Evolutionary conservation across 352 stramenopile genomes (phyloP).

Genomic region (Pythium rhizo-oryzae): DNA sequence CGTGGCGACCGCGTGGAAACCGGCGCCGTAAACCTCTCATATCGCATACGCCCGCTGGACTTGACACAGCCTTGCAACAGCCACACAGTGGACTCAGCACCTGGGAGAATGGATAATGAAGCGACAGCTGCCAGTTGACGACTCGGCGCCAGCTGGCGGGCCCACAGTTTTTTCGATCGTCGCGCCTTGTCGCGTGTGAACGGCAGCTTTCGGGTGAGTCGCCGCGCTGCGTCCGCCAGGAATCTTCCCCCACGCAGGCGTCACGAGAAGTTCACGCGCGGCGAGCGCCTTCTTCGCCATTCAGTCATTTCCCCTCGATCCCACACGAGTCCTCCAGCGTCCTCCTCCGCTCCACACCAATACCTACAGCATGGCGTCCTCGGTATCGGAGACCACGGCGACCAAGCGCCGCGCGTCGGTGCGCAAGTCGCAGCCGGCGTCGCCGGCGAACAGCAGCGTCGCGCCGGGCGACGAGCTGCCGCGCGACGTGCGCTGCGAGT

Average conservation of each 20-base stretch:
- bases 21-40: slow-evolving; percentile 10
- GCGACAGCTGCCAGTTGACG: slow-evolving; percentile 9
- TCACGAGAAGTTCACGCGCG: not conserved
- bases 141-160: slow-evolving; percentile 3
- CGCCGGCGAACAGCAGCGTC: not conserved
- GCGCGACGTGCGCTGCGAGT: slow-evolving; percentile 27
- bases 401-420: slow-evolving; percentile 2
- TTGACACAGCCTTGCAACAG: not conserved
- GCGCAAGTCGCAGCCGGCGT: not conserved
- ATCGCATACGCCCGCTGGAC: not conserved
- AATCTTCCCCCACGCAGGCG: not conserved
- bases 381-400: not conserved
- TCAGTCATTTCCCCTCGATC: slow-evolving; percentile 1
- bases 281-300: not conserved
- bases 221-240: no score
- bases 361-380: not conserved
- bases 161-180: slow-evolving; percentile 1
- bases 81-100: not conserved
- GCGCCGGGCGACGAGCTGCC: not conserved
- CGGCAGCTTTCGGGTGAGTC: no score
- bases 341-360: not conserved
- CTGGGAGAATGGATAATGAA: slow-evolving; percentile 3
- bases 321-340: not conserved
- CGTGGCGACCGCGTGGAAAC: not conserved
- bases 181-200: slow-evolving; percentile 7